Conservation (phyloP, 768 basidiomycete species). For the Kwoniella sp. region DNA sequence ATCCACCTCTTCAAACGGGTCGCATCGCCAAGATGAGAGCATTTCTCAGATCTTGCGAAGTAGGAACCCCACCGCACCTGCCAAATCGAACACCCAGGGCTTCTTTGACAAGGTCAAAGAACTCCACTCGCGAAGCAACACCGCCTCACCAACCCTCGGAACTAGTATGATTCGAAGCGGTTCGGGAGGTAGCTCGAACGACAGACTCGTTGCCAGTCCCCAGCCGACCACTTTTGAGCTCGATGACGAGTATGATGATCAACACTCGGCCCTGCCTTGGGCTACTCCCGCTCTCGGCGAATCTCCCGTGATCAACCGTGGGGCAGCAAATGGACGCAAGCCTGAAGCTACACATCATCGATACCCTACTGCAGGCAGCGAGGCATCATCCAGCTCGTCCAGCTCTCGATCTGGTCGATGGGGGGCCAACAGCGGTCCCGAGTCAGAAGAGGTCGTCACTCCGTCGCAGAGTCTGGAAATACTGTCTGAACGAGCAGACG, state of each 20-base stretch:
- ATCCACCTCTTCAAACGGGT: slow-evolving; percentile 20
- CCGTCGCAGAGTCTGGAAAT: slow-evolving; percentile 46
- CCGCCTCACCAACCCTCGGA: slow-evolving; percentile 9
- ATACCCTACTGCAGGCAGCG: slow-evolving; percentile 31
- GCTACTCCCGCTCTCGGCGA: slow-evolving; percentile 31
- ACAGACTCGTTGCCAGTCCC: slow-evolving; percentile 30
- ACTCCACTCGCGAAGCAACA: slow-evolving; percentile 20
- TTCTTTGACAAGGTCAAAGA: slow-evolving; percentile 30
- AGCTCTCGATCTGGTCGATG: slow-evolving; percentile 31
- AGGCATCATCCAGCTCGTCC: slow-evolving; percentile 30
- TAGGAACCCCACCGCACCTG: slow-evolving; percentile 8
- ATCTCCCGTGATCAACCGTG: slow-evolving; percentile 30
- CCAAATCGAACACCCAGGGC: slow-evolving; percentile 11
- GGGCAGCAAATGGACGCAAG: neutral
- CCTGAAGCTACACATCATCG: slow-evolving; percentile 16
- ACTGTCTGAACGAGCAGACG: slow-evolving; percentile 30
- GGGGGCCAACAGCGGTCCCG: slow-evolving; percentile 30
- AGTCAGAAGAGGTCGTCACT: slow-evolving; percentile 49
- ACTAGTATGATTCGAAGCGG: slow-evolving; percentile 15
- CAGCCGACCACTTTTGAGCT: slow-evolving; percentile 28
- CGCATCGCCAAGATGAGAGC: slow-evolving; percentile 24
- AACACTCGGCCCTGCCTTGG: slow-evolving; percentile 49
- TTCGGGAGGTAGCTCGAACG: slow-evolving; percentile 19
- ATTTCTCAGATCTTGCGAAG: slow-evolving; percentile 31
- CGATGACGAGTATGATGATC: slow-evolving; percentile 36